Conservation (phyloP, 176 grass and related monocot species). For the Hordeum marinum region DNA sequence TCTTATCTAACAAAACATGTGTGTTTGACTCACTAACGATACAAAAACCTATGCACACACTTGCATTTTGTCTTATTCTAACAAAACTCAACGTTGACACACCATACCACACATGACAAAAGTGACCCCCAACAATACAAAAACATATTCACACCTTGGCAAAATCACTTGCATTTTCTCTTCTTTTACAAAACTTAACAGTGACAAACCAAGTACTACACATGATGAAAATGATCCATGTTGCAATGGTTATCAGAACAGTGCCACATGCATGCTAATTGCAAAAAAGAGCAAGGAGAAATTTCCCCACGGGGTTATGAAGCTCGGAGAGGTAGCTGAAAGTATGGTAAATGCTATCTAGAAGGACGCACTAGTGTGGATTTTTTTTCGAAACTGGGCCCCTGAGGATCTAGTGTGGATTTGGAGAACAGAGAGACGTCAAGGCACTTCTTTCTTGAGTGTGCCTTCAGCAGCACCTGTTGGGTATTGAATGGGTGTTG, state of each 20-base stretch:
- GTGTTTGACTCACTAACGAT: neutral
- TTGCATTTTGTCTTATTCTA: too few relatives aligned
- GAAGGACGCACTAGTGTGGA: neutral
- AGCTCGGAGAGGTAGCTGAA: neutral
- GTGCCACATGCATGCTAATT: neutral
- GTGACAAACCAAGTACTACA: neutral
- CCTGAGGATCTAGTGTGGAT: neutral
- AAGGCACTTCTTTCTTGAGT: neutral
- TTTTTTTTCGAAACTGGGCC: too few relatives aligned
- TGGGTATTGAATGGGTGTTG: neutral
- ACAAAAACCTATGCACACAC: too few relatives aligned
- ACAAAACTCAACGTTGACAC: too few relatives aligned
- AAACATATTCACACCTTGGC: neutral
- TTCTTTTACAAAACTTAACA: neutral
- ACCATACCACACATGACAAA: too few relatives aligned
- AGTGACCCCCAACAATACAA: neutral
- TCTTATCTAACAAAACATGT: neutral
- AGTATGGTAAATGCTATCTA: neutral
- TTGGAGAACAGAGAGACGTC: neutral
- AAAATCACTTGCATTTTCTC: neutral
- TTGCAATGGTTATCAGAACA: neutral
- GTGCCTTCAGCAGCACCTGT: neutral
- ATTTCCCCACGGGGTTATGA: neutral
- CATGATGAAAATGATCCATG: neutral
- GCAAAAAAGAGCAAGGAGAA: neutral